Evolutionary conservation across 1,284 basidiomycete genomes (phyloP).

Genomic region (Leccinum griseonigrum): DNA sequence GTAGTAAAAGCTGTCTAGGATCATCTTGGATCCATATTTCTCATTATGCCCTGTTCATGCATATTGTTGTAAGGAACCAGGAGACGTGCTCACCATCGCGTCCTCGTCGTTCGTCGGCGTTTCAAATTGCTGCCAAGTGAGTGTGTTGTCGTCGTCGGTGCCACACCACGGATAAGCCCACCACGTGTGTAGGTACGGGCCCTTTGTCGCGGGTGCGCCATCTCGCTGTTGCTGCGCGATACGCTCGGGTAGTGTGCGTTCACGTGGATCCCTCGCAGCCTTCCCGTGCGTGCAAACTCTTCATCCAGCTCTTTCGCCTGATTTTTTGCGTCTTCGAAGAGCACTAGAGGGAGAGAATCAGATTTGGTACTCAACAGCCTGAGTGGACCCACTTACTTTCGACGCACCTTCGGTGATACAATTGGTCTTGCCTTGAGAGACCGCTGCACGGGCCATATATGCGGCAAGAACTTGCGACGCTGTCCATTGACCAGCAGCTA

Average conservation of each 20-base stretch:
- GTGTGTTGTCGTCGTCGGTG: too few species aligned
- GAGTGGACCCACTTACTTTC: neutral
- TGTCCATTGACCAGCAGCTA: constrained; percentile 66
- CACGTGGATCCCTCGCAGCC: constrained; percentile 47
- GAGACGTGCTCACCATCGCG: too few species aligned
- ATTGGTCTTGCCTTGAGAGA: constrained; percentile 68
- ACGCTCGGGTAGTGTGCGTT: too few species aligned
- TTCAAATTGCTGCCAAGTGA: too few species aligned
- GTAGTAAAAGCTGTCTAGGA: constrained; percentile 56
- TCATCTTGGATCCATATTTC: constrained; percentile 53
- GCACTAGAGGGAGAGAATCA: constrained; percentile 41
- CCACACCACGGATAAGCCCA: too few species aligned
- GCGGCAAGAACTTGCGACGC: constrained; percentile 70
- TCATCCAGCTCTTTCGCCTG: constrained; percentile 64
- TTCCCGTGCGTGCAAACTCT: constrained; percentile 59
- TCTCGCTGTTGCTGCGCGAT: too few species aligned
- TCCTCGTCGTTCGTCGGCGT: too few species aligned
- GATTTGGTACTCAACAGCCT: neutral
- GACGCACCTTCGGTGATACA: constrained; percentile 72
- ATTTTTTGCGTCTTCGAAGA: constrained; percentile 65
- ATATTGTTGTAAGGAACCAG: constrained; percentile 2
- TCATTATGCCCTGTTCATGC: constrained; percentile 65
- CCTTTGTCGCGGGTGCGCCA: too few species aligned
- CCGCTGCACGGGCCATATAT: constrained; percentile 64
- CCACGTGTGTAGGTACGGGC: too few species aligned